These are phyloP conservation scores for Tripidium arundinaceum DNA, from an alignment of 202 grass and related monocot species.

Conservation along the genomic window DNA sequence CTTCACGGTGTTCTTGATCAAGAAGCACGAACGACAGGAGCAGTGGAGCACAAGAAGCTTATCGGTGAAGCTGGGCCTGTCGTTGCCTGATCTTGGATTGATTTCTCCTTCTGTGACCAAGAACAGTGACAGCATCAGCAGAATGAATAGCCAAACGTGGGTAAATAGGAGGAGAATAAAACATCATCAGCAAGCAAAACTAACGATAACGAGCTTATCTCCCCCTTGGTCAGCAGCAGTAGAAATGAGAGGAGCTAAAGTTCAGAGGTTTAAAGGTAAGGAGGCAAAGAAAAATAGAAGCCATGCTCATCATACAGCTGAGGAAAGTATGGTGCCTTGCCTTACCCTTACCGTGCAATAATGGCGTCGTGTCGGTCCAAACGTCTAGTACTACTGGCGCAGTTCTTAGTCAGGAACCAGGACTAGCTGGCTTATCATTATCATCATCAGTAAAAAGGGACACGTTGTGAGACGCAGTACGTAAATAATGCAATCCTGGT, in stretches of 20 bases:
- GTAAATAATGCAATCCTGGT: background rate
- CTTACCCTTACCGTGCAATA: conserved; percentile 43
- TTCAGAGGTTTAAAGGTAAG: background rate
- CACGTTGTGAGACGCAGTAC: background rate
- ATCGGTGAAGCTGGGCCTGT: background rate
- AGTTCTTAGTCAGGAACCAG: background rate
- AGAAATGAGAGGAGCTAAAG: background rate
- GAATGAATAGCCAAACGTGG: conserved; percentile 6
- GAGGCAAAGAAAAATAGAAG: background rate
- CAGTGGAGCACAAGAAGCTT: background rate
- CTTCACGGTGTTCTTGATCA: conserved; percentile 9
- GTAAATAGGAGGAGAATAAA: background rate
- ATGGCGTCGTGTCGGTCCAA: conserved; percentile 15
- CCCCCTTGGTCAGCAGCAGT: background rate
- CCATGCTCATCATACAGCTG: conserved; percentile 7
- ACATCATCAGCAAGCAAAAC: background rate
- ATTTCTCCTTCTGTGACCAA: conserved; percentile 3
- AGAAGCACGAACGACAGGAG: background rate
- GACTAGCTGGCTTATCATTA: background rate
- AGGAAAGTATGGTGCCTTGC: background rate
- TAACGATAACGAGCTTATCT: background rate
- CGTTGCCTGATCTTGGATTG: background rate
- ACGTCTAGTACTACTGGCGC: background rate
- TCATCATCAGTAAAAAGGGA: background rate
- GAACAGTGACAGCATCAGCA: background rate